Evolutionary conservation across 805 yeast genomes (phyloP).

Genomic region (Tetrapisispora phaffii): DNA sequence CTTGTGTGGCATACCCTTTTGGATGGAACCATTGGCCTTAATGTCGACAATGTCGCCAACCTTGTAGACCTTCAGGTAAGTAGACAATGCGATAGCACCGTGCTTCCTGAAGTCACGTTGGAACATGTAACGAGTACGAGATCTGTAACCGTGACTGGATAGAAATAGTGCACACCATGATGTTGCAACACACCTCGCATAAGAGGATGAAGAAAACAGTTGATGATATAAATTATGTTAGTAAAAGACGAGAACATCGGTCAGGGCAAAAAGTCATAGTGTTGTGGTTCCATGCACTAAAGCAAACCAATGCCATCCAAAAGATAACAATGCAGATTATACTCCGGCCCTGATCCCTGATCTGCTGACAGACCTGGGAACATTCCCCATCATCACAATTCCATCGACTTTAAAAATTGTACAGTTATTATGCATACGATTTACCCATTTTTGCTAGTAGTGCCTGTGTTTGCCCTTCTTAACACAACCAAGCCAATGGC

Average conservation of each 20-base stretch:
- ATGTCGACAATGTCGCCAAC: constrained; percentile 99
- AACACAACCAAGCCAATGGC: not conserved
- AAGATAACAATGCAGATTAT: too few relatives aligned
- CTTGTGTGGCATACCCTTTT: constrained; percentile 99
- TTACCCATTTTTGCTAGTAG: constrained; percentile 33
- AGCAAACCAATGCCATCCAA: too few relatives aligned
- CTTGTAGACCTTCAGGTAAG: constrained; percentile 95
- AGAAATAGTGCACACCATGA: not conserved
- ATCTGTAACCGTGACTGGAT: constrained; percentile 94
- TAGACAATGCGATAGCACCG: constrained; percentile 89
- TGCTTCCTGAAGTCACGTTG: constrained; percentile 97
- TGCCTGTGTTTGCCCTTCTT: constrained; percentile 19
- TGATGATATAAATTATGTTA: not conserved
- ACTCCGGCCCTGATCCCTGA: too few relatives aligned
- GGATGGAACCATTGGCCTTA: constrained; percentile 98
- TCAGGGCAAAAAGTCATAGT: not conserved
- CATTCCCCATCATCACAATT: not conserved
- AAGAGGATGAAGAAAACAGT: not conserved
- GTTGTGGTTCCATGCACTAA: not conserved
- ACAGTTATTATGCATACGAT: constrained; percentile 29
- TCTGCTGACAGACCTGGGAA: too few relatives aligned
- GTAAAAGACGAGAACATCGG: not conserved
- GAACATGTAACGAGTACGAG: constrained; percentile 99
- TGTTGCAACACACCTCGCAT: not conserved
- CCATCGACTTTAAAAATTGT: not conserved